These are phyloP conservation scores for Xylaria multiplex DNA, from an alignment of 2,329 filamentous ascomycete species.

Conservation along the genomic window DNA sequence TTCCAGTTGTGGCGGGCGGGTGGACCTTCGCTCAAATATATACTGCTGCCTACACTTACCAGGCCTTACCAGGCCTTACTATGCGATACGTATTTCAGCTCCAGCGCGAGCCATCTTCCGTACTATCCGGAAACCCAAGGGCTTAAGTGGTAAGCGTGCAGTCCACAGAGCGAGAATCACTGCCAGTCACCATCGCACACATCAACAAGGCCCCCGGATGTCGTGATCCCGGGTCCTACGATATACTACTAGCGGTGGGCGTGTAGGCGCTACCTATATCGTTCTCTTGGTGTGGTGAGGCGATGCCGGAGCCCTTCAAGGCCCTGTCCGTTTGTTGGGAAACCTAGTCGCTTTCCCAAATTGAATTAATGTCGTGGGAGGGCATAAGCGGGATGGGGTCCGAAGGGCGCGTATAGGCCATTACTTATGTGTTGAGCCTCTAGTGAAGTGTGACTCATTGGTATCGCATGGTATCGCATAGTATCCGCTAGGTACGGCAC, in stretches of 20 bases:
- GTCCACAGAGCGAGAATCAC: constrained; percentile 22
- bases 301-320: constrained; percentile 31
- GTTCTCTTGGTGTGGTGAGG: constrained; percentile 28
- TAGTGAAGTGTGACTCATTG: constrained; percentile 19
- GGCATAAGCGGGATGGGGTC: constrained; percentile 7
- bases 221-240: constrained; percentile 22
- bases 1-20: constrained; percentile 23
- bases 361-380: constrained; percentile 11
- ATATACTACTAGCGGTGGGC: constrained; percentile 23
- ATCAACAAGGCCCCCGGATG: constrained; percentile 26
- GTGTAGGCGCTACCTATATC: constrained; percentile 5
- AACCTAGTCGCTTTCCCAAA: constrained; percentile 22
- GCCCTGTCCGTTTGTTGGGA: constrained; percentile 6
- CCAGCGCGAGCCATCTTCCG: constrained; percentile 19
- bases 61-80: neutral
- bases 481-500: neutral
- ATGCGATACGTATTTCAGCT: constrained; percentile 4
- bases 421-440: constrained; percentile 17
- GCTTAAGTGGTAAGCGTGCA: constrained; percentile 15
- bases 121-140: constrained; percentile 25
- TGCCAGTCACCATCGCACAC: constrained; percentile 35
- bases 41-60: constrained; percentile 26
- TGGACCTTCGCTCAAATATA: constrained; percentile 19
- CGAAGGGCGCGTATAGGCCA: constrained; percentile 3
- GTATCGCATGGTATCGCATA: constrained; percentile 11